Evolutionary conservation across 805 yeast genomes (phyloP), one percentile per base, ranked within the genome.

Genomic region (Diddensiella caesifluorescens): DNA sequence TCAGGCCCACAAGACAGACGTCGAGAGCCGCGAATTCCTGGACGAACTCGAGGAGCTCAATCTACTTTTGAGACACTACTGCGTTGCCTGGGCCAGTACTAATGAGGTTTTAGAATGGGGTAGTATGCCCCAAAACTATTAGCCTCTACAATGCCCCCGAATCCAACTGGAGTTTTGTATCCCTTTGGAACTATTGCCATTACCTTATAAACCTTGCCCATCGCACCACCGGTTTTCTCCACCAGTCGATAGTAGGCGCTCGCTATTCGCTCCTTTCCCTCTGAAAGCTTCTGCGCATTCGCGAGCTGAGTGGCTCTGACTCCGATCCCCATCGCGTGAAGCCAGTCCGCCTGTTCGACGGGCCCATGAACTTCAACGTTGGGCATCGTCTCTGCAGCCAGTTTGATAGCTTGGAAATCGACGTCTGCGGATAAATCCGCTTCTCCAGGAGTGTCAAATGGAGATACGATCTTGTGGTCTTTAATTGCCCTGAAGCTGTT

Each of bases 351-450:
- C 56, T 86, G 95, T 31, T 78, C 79, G 1, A 70, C 72, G 1
- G 87, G 83, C 0, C 86, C 89, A 45, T 65, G 67, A 3, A 59
- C 63, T 10, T 56, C 46, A 39, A 67, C 55, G 1, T 44, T 38
- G 19, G 51, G 38, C 15, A 60, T 49, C 23, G 50, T 34, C 39
- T 39, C 42, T 15, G 68, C 59, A 30, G 73, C 64, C 2, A 57
- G 48, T 10, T 62, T 63, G 39, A 86, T 60, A 19, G 81, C 80
- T 22, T 68, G 71, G 57, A 86, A 86, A 59, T 86, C 95, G 9
- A 86, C 95, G 56, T 86, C 94, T 0, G 82, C 80, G 0, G 94
- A 83, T 22, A 86, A 65, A 63, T 86, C 95, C 2, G 83, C 89
- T 26, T 76, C 73, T 1, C 95, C 95, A 0, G 92, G 92, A 10